A percentile compares a stretch with the other conserved stretches of the same genome.
Conservation (phyloP, 139 green algal species). For the Coelastrella sp. region DNA sequence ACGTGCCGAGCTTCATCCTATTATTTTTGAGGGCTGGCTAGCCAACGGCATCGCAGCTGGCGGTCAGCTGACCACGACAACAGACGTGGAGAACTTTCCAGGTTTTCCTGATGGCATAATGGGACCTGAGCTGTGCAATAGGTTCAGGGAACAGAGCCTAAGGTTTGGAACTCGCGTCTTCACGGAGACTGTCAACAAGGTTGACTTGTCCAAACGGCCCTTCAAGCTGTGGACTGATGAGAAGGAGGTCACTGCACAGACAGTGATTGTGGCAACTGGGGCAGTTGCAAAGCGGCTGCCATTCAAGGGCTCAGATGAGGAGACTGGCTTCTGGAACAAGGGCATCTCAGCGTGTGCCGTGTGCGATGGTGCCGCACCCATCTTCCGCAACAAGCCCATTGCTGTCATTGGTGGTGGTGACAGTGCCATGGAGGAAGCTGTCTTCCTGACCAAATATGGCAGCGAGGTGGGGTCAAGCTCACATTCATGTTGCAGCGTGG, state of each 20-base stretch:
- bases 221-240: slow-evolving; percentile 61
- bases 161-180: slow-evolving; percentile 83
- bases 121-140: slow-evolving; percentile 80
- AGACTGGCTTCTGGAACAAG: slow-evolving; percentile 80
- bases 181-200: slow-evolving; percentile 77
- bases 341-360: slow-evolving; percentile 80
- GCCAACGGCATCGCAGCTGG: slow-evolving; percentile 89
- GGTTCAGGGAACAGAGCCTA: slow-evolving; percentile 73
- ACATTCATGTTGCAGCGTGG: too few relatives aligned
- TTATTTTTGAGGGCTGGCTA: slow-evolving; percentile 89
- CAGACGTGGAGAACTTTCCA: slow-evolving; percentile 89
- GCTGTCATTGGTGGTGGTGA: slow-evolving; percentile 89
- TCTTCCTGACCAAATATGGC: slow-evolving; percentile 79
- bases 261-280: slow-evolving; percentile 81
- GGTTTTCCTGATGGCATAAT: slow-evolving; percentile 81
- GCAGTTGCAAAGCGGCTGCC: slow-evolving; percentile 66
- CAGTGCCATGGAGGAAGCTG: slow-evolving; percentile 86
- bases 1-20: slow-evolving; percentile 81
- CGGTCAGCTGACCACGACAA: slow-evolving; percentile 86
- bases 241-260: slow-evolving; percentile 65
- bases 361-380: slow-evolving; percentile 88
- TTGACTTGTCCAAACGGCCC: slow-evolving; percentile 58
- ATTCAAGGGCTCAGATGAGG: slow-evolving; percentile 68
- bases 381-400: slow-evolving; percentile 88
- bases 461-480: slow-evolving; percentile 20